Base-by-base conservation (phyloP, 768 basidiomycete species). In the Russula sp. region DNA sequence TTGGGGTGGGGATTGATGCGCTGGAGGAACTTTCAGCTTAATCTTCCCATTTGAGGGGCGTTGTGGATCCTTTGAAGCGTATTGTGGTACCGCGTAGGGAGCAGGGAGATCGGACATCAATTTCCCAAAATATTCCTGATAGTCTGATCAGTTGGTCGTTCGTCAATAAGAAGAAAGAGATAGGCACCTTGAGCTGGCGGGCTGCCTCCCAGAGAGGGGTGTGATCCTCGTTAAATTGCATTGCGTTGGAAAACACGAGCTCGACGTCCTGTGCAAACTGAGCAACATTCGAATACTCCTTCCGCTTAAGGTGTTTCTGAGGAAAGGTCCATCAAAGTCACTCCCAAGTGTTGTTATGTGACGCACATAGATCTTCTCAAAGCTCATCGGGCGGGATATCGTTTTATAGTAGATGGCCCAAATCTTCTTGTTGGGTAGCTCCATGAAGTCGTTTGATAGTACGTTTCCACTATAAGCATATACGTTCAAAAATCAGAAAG, bases 181-280 rank as follows among this genome's bases (percentile, higher is more conserved):
- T 55, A 76, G 81, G 40, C 73, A 90, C 91, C 70, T 85, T 79
- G 28, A 94, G 81, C 3, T 77, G 74, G 22, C 80, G 72, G 22
- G 92, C 90, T 69, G 92, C 90, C 69, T 90, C 85, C 87, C 89
- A 93, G 32, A 94, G 90, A 61, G 76, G 81, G 30, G 88, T 91
- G 71, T 89, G 85, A 32, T 96, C 94, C 71, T 84, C 86, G 69
- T 98, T 98, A 76, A 94, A 98, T 62, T 82, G 76, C 73, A 92
- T 79, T 11, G 94, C 95, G 72, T 98, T 98, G 8, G 85, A 83
- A 75, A 94, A 96, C 28, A 98, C 89, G 48, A 94, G 81, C 70
- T 94, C 92, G 16, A 95, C 88, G 64, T 98, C 95, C 10, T 83
- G 84, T 50, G 88, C 87, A 71, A 95, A 96, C 28, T 89, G 87